These are phyloP conservation scores for Neofusicoccum sp. DNA, from an alignment of 2,329 filamentous ascomycete genomes.

Conservation along the genomic window DNA sequence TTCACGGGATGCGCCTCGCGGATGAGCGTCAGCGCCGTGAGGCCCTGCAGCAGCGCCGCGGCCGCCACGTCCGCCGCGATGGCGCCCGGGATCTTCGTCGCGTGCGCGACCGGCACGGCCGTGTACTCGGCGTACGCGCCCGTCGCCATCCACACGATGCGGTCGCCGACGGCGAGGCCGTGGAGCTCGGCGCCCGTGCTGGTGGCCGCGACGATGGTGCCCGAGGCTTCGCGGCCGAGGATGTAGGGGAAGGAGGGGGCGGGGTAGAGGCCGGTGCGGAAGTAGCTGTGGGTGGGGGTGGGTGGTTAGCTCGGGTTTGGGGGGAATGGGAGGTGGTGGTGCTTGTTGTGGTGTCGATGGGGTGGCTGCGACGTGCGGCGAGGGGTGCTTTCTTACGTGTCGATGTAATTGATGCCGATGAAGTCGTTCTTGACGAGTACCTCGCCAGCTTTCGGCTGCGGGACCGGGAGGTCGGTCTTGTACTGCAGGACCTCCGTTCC, in stretches of 20 bases:
- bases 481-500: conserved; percentile 70
- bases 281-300: conserved; percentile 57
- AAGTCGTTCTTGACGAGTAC: conserved; percentile 78
- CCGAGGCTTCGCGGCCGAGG: conserved; percentile 76
- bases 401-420: conserved; percentile 84
- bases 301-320: neutral
- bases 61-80: conserved; percentile 63
- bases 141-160: conserved; percentile 66
- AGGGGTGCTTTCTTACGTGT: conserved; percentile 70
- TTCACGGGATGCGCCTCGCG: conserved; percentile 70
- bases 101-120: conserved; percentile 51
- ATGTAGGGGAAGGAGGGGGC: conserved; percentile 67
- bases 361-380: no score
- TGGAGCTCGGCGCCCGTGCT: conserved; percentile 62
- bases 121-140: conserved; percentile 59
- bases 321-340: neutral
- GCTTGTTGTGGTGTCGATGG: neutral
- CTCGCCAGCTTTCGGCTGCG: conserved; percentile 65
- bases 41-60: conserved; percentile 72
- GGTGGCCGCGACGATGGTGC: conserved; percentile 64
- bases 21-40: conserved; percentile 78
- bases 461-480: conserved; percentile 69
- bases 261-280: conserved; percentile 78
- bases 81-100: conserved; percentile 62
- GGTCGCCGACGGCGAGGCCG: conserved; percentile 66